Conservation (phyloP, 1,284 basidiomycete species). For the Trichosporon sp. region DNA sequence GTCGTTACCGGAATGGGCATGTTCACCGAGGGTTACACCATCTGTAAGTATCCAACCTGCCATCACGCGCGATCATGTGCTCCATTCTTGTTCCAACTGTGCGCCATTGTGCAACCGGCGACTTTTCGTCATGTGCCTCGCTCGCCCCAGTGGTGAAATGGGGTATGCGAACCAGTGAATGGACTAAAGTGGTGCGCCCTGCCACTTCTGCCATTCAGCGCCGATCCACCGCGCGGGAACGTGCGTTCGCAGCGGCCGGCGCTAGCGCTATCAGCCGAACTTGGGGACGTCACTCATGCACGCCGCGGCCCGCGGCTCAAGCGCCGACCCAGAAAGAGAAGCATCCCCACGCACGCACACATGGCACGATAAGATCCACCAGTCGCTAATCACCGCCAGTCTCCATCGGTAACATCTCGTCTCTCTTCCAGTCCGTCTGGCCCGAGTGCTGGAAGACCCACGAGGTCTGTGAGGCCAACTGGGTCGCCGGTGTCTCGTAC, state of each 20-base stretch:
- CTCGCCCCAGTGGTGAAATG: slow-evolving; percentile 1
- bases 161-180: neutral
- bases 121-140: neutral
- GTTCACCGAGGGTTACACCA: slow-evolving; percentile 59
- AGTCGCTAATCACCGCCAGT: slow-evolving; percentile 34
- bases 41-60: slow-evolving; percentile 32
- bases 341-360: neutral
- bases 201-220: neutral
- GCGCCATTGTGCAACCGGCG: too few relatives aligned
- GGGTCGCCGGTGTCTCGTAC: slow-evolving; percentile 57
- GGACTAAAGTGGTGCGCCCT: neutral
- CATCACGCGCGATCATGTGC: neutral
- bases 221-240: neutral
- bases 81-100: neutral
- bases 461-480: slow-evolving; percentile 57
- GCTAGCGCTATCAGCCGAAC: neutral
- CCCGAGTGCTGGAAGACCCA: slow-evolving; percentile 60
- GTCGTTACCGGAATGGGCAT: slow-evolving; percentile 62
- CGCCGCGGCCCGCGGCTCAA: neutral
- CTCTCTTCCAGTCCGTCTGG: slow-evolving; percentile 61
- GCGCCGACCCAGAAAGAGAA: neutral
- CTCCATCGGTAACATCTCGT: slow-evolving; percentile 61
- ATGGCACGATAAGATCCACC: neutral
- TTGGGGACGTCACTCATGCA: neutral
- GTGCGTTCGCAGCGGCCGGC: neutral